A percentile compares a stretch with the other conserved stretches of the same genome.
phyloP scores from a whole-genome alignment of 768 basidiomycete species.

The Tylopilus vinaceipallidus region DNA sequence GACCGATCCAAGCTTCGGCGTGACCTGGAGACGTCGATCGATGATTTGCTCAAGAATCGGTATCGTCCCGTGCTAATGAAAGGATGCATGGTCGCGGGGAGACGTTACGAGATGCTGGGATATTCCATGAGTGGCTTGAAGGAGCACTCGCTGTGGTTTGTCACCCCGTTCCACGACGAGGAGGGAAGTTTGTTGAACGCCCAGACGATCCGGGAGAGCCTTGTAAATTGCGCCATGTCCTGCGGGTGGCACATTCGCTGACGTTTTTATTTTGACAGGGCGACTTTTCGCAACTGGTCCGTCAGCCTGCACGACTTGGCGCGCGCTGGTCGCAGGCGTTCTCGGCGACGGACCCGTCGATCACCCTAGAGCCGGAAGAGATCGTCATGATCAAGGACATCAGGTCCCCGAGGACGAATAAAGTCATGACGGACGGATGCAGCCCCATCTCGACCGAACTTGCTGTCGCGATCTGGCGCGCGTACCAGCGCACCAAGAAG shows the following conservation, averaged over 20 bases:
- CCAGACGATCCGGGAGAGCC: slow-evolving; percentile 28
- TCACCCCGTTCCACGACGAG: slow-evolving; percentile 38
- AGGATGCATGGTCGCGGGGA: slow-evolving; percentile 42
- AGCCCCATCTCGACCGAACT: slow-evolving; percentile 44
- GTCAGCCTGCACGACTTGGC: slow-evolving; percentile 46
- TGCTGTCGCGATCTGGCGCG: slow-evolving; percentile 35
- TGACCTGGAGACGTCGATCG: slow-evolving; percentile 32
- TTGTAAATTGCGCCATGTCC: slow-evolving; percentile 25
- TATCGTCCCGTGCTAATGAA: slow-evolving; percentile 34
- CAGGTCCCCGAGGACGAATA: slow-evolving; percentile 19
- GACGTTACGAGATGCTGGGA: slow-evolving; percentile 45
- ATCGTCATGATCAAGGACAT: slow-evolving; percentile 34
- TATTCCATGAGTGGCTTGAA: slow-evolving; percentile 54
- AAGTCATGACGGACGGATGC: slow-evolving; percentile 51
- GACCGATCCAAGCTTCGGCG: slow-evolving; percentile 37
- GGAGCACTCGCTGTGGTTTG: slow-evolving; percentile 49
- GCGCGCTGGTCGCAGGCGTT: slow-evolving; percentile 58
- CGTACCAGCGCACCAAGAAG: slow-evolving; percentile 31
- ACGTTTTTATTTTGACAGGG: slow-evolving; percentile 28
- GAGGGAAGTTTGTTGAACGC: slow-evolving; percentile 26
- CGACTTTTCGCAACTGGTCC: slow-evolving; percentile 36
- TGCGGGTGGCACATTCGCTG: neutral
- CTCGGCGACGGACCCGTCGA: slow-evolving; percentile 48
- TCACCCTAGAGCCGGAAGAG: slow-evolving; percentile 36
- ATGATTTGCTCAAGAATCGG: slow-evolving; percentile 31